Evolutionary conservation across 305 asterid species (phyloP).

Genomic region (Rubia peregrina): DNA sequence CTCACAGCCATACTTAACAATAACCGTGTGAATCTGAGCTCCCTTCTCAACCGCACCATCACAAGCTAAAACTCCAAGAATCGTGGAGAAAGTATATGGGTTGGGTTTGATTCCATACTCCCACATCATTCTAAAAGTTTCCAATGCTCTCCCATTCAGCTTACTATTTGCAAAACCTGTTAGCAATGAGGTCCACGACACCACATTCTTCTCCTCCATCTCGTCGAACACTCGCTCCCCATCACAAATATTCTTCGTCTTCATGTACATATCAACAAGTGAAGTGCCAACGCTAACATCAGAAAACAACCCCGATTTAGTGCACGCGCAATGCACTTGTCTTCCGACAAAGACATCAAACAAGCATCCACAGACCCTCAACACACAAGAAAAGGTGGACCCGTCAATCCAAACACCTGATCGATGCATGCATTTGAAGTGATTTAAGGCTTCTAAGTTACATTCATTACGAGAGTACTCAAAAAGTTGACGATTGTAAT

Average conservation of each 20-base stretch:
- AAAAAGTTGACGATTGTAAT: slow-evolving; percentile 57
- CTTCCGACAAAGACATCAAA: slow-evolving; percentile 37
- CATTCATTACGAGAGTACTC: slow-evolving; percentile 45
- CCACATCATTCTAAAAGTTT: slow-evolving; percentile 45
- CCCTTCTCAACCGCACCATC: slow-evolving; percentile 46
- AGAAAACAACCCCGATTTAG: slow-evolving; percentile 56
- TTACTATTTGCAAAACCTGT: slow-evolving; percentile 55
- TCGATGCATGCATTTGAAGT: slow-evolving; percentile 43
- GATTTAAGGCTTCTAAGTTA: slow-evolving; percentile 43
- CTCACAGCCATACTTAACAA: slow-evolving; percentile 57
- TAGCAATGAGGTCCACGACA: slow-evolving; percentile 83
- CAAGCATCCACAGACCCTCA: slow-evolving; percentile 62
- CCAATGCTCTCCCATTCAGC: slow-evolving; percentile 33
- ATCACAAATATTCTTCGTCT: slow-evolving; percentile 39
- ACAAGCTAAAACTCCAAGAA: slow-evolving; percentile 74
- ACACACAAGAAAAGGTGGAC: slow-evolving; percentile 58
- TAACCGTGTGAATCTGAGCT: slow-evolving; percentile 53
- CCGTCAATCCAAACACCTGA: slow-evolving; percentile 44
- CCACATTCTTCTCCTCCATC: slow-evolving; percentile 62
- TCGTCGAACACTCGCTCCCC: slow-evolving; percentile 68
- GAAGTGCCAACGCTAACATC: slow-evolving; percentile 86
- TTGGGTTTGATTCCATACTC: slow-evolving; percentile 56
- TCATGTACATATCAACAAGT: slow-evolving; percentile 73
- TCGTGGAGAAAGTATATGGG: slow-evolving; percentile 63
- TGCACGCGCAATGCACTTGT: slow-evolving; percentile 66